Evolutionary conservation across 768 basidiomycete species (phyloP), one percentile per base, ranked within the genome.

Genomic region (Suillus alpinus): DNA sequence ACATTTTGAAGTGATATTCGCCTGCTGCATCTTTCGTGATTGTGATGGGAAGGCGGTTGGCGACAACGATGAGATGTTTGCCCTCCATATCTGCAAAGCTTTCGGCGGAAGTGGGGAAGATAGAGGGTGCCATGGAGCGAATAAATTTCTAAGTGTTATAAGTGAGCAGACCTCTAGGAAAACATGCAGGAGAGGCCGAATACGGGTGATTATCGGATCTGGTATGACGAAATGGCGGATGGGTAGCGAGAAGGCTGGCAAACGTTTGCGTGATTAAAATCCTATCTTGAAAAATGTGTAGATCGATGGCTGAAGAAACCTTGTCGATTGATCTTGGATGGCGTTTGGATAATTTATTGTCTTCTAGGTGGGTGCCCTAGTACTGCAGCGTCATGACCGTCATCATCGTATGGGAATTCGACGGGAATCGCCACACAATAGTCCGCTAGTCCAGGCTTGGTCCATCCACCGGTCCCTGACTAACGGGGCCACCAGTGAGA

Each of bases 1-100:
- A 95, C 95, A 98, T 97, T 82, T 96, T 92, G 86, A 97, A 98
- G 80, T 95, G 92, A 76, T 95, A 98, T 74, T 96, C 88, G 72
- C 95, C 95, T 56, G 81, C 77, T 14, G 84, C 87, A 84, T 98
- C 95, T 79, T 94, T 96, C 74, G 81, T 92, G 72, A 98, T 98
- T 51, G 96, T 97, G 62, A 98, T 85, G 23, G 96, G 96, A 61
- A 98, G 88, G 58, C 96, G 86, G 77, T 98, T 98, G 56, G 92
- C 91, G 71, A 98, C 94, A 69, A 98, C 93, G 77, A 98, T 89
- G 81, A 98, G 88, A 67, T 94, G 90, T 60, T 80, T 82, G 64
- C 78, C 79, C 66, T 81, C 74, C 82, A 85, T 85, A 66, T 75
- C 66, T 64, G 70, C 65, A 44, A 70, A 65, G 66, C 66, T 68